Evolutionary conservation across 2,329 filamentous ascomycete species (phyloP).

Genomic region (Phialophora verrucosa): DNA sequence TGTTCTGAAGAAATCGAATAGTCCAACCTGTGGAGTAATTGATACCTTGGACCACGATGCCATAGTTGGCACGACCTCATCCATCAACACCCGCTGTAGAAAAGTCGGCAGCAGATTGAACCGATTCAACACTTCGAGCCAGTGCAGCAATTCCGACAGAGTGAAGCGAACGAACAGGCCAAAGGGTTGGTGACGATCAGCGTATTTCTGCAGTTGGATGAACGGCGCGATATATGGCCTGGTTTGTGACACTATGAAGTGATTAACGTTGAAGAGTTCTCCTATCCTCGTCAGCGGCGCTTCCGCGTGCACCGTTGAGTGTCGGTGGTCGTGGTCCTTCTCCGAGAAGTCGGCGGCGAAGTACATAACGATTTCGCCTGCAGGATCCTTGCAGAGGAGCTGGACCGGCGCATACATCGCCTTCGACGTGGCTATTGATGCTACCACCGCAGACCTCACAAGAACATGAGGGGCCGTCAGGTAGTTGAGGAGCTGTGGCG

Average conservation of each 20-base stretch:
- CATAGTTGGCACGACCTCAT: conserved; percentile 80
- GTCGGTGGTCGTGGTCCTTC: conserved; percentile 60
- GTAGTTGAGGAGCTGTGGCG: conserved; percentile 88
- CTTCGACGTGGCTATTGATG: conserved; percentile 84
- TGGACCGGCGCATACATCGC: conserved; percentile 76
- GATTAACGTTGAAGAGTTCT: conserved; percentile 97
- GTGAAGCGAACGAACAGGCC: conserved; percentile 67
- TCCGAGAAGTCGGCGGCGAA: conserved; percentile 35
- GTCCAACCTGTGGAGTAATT: conserved; percentile 79
- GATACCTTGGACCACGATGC: conserved; percentile 95
- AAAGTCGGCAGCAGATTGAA: conserved; percentile 78
- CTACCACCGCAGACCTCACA: conserved; percentile 90
- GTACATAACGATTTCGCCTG: conserved; percentile 63
- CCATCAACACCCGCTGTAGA: conserved; percentile 72
- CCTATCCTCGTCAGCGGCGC: conserved; percentile 86
- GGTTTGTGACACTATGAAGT: conserved; percentile 98
- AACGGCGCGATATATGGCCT: conserved; percentile 94
- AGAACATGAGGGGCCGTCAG: conserved; percentile 91
- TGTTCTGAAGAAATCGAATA: conserved; percentile 74
- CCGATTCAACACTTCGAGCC: conserved; percentile 79
- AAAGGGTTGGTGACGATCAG: conserved; percentile 70
- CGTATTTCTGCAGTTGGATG: conserved; percentile 70
- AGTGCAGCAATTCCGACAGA: conserved; percentile 59
- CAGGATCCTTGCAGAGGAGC: conserved; percentile 78
- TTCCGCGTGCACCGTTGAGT: conserved; percentile 84